These are phyloP conservation scores for Mucor circinelloides DNA, from an alignment of 371 early-diverging fungal species.

Conservation along the genomic window DNA sequence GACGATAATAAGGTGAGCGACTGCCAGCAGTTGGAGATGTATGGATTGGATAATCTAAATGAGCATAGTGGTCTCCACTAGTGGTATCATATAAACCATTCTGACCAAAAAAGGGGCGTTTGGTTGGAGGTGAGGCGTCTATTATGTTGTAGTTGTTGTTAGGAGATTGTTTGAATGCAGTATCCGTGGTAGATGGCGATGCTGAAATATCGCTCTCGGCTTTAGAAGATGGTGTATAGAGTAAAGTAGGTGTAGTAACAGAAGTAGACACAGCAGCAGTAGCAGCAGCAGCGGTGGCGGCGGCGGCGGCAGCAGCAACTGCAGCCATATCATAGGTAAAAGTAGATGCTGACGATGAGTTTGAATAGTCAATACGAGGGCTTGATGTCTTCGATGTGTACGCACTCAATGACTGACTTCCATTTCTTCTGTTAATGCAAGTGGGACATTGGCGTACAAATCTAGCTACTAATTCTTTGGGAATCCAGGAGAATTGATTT, in stretches of 20 bases:
- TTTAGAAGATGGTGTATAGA: conserved; percentile 10
- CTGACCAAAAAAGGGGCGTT: conserved; percentile 14
- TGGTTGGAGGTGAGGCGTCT: conserved; percentile 1
- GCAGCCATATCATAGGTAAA: conserved; percentile 4
- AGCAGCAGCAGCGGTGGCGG: conserved; percentile 7
- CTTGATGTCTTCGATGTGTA: conserved; percentile 15
- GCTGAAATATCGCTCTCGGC: conserved; percentile 11
- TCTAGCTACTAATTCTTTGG: conserved; percentile 61
- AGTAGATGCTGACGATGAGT: background rate
- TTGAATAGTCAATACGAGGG: conserved; percentile 3
- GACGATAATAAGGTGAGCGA: conserved; percentile 7
- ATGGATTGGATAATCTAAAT: conserved; percentile 6
- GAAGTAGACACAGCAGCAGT: background rate
- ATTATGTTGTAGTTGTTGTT: background rate
- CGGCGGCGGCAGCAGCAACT: background rate
- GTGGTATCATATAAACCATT: conserved; percentile 9
- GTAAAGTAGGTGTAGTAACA: conserved; percentile 4
- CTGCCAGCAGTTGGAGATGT: background rate
- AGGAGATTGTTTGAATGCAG: conserved; percentile 3
- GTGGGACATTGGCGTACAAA: conserved; percentile 61
- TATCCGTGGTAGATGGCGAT: conserved; percentile 12
- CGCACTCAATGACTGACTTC: conserved; percentile 25
- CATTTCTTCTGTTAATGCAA: conserved; percentile 44
- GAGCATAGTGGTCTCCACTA: background rate
- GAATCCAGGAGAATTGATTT: conserved; percentile 59